These are phyloP conservation scores for Yamadazyma sp. DNA, from an alignment of 1,139 yeast species.

Conservation along the genomic window DNA sequence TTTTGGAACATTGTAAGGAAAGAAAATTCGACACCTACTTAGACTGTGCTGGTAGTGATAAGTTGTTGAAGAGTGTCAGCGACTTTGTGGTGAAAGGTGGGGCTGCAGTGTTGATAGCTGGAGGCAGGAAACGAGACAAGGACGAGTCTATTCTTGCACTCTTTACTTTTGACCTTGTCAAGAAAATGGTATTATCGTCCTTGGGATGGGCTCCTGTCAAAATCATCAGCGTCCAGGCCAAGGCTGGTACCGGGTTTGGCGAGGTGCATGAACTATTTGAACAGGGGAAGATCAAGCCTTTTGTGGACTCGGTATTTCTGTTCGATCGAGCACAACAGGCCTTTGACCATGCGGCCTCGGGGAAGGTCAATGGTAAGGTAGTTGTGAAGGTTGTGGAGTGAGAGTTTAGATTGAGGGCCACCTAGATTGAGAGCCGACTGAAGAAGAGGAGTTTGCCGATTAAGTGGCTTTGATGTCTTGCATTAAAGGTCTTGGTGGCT, in stretches of 20 bases:
- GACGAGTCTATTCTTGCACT: too few relatives aligned
- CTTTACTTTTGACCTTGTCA: too few relatives aligned
- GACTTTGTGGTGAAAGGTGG: slow-evolving; percentile 22
- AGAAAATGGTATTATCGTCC: too few relatives aligned
- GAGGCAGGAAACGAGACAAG: slow-evolving; percentile 33
- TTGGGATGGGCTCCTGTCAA: neutral
- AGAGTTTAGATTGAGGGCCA: too few relatives aligned
- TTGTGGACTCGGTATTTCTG: slow-evolving; percentile 53
- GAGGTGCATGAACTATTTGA: slow-evolving; percentile 31
- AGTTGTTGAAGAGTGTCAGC: slow-evolving; percentile 12
- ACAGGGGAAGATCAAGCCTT: slow-evolving; percentile 40
- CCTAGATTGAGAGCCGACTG: too few relatives aligned
- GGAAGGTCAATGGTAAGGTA: slow-evolving; percentile 63
- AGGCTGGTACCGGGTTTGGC: slow-evolving; percentile 11
- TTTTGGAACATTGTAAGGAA: slow-evolving; percentile 24
- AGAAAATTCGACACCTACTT: slow-evolving; percentile 37
- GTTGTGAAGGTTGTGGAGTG: slow-evolving; percentile 26
- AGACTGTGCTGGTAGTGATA: slow-evolving; percentile 30
- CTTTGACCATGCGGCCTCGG: slow-evolving; percentile 41
- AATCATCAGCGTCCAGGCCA: neutral
- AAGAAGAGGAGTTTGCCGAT: too few relatives aligned
- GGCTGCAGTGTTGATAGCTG: slow-evolving; percentile 49
- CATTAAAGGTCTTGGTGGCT: too few relatives aligned
- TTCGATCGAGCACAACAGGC: slow-evolving; percentile 54
- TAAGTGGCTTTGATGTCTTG: too few relatives aligned